Evolutionary conservation across 306 rosid species (phyloP), one percentile per base, ranked within the genome.

Genomic region (Acacia confusa): DNA sequence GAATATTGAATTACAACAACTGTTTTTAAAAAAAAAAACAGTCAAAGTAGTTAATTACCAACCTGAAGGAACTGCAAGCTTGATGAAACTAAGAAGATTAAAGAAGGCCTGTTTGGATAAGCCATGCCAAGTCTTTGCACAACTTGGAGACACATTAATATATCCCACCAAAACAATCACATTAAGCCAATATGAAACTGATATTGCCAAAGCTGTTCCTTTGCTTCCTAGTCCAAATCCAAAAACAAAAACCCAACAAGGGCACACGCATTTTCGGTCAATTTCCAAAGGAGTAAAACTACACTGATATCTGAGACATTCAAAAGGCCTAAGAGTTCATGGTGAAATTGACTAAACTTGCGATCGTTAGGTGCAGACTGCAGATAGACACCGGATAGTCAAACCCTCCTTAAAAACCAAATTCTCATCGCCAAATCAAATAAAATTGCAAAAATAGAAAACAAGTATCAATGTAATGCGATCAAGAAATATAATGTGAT

Each of bases 1-100:
- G n/a, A n/a, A n/a, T n/a, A n/a, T n/a, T n/a, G n/a, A n/a, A n/a
- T n/a, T n/a, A n/a, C n/a, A n/a, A n/a, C n/a, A n/a, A n/a, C n/a
- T n/a, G n/a, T n/a, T n/a, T n/a, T n/a, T n/a, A n/a, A n/a, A n/a
- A n/a, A n/a, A n/a, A n/a, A n/a, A n/a, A n/a, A n/a, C n/a, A n/a
- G n/a, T n/a, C n/a, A n/a, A n/a, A 47, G 52, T 3, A 14, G 52
- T 47, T 14, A 47, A 47, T 14, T 4, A 47, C 92, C 92, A 89
- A 76, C 94, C 89, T 6, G 92, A 91, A 34, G 94, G 84, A 75
- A 89, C 74, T 14, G 89, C 91, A 66, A 89, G 94, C 66, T 80
- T 89, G 60, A 87, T 34, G 77, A 88, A 89, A 43, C 85, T 81
- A 55, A 86, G 57, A 77, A 89, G 28, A 66, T 87, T 85, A 84